Conservation (phyloP, 805 yeast species). For the Ogataea glucozyma region DNA sequence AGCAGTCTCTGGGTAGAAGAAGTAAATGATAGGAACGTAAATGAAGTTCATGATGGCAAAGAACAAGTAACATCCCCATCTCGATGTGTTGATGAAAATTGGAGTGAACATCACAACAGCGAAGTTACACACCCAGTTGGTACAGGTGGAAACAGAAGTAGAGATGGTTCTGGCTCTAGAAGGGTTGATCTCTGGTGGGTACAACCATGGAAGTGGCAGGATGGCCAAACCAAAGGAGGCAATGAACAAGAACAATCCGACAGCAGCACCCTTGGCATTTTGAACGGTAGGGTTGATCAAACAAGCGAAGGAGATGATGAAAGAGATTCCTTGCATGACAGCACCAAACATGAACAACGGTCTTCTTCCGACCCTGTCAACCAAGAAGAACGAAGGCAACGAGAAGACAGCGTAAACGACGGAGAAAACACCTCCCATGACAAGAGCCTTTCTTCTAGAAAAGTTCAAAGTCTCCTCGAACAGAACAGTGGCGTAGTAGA, state of each 20-base stretch:
- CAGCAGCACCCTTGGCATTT: constrained; percentile 66
- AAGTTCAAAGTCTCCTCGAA: constrained; percentile 53
- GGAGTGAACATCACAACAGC: constrained; percentile 73
- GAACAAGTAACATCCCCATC: constrained; percentile 69
- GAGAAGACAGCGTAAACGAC: constrained; percentile 63
- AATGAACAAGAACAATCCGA: constrained; percentile 62
- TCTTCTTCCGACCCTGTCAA: constrained; percentile 72
- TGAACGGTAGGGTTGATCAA: constrained; percentile 39
- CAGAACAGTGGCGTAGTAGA: constrained; percentile 61
- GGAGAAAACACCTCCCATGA: constrained; percentile 66
- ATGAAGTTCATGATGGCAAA: constrained; percentile 64
- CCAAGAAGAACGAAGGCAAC: constrained; percentile 57
- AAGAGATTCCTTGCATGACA: constrained; percentile 49
- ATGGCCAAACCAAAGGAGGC: constrained; percentile 53
- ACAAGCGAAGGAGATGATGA: constrained; percentile 52
- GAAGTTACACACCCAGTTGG: constrained; percentile 70
- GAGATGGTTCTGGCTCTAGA: constrained; percentile 70
- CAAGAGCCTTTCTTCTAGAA: constrained; percentile 52
- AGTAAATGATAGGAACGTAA: constrained; percentile 62
- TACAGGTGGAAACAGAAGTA: constrained; percentile 59
- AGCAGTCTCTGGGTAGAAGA: constrained; percentile 76
- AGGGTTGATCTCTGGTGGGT: constrained; percentile 68
- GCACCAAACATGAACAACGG: constrained; percentile 47
- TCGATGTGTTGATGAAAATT: constrained; percentile 47
- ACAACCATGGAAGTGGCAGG: constrained; percentile 54